Percentiles rank a stretch among this genome's conserved stretches.
Evolutionary conservation across 2,329 filamentous ascomycete genomes (phyloP).

Genomic region (Shiraia sp.): DNA sequence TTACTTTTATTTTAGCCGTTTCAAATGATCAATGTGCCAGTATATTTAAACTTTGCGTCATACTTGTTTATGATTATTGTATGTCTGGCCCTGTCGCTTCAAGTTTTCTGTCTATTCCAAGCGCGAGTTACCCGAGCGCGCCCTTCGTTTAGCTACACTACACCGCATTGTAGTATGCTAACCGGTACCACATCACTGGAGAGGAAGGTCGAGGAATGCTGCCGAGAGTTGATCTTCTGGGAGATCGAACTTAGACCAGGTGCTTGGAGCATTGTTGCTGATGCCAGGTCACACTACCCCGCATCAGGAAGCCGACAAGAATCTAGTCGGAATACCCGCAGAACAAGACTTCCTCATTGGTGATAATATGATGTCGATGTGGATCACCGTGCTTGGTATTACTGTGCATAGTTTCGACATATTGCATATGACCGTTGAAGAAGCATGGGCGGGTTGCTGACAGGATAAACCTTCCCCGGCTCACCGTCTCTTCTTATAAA

Average conservation of each 20-base stretch:
- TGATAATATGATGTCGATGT: background rate
- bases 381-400: conserved; percentile 5
- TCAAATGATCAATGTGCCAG: too few species aligned
- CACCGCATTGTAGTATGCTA: too few species aligned
- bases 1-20: too few species aligned
- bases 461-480: background rate
- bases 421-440: conserved; percentile 2
- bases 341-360: conserved; percentile 6
- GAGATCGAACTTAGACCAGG: conserved; percentile 2
- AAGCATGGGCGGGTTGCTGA: background rate
- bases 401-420: conserved; percentile 1
- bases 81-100: too few species aligned
- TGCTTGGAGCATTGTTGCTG: background rate
- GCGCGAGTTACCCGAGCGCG: too few species aligned
- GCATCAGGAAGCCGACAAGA: conserved; percentile 12
- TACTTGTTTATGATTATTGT: too few species aligned
- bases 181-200: too few species aligned
- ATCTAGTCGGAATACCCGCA: background rate
- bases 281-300: conserved; percentile 4
- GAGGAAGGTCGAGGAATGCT: background rate
- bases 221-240: background rate
- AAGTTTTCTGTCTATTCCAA: too few species aligned
- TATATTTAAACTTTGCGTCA: too few species aligned
- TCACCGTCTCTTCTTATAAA: conserved; percentile 1
- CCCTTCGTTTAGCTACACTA: too few species aligned